A percentile compares a stretch with the other conserved stretches of the same genome.
phyloP scores from a whole-genome alignment of 2,329 filamentous ascomycete genomes.

The Akanthomyces dipterigenus region DNA sequence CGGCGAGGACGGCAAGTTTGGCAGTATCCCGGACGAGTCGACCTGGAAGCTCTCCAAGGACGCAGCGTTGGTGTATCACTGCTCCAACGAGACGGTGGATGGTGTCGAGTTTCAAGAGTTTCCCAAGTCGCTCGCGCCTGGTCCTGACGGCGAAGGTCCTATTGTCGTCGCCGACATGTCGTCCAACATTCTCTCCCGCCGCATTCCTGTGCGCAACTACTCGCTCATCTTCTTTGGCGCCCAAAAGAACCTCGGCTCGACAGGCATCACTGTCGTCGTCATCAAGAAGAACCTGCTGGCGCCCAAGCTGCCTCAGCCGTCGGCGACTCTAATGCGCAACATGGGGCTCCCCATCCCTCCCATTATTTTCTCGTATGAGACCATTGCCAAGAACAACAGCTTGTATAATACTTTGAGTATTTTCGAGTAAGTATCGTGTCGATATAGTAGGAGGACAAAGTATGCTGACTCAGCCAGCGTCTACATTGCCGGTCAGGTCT shows the following conservation, averaged over 20 bases:
- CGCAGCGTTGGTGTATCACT: conserved; percentile 76
- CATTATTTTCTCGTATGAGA: conserved; percentile 75
- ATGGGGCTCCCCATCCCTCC: conserved; percentile 74
- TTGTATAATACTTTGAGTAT: conserved; percentile 95
- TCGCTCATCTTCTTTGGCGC: conserved; percentile 85
- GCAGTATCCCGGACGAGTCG: conserved; percentile 69
- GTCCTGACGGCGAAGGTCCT: conserved; percentile 54
- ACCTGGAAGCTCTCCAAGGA: conserved; percentile 67
- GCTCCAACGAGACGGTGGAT: conserved; percentile 91
- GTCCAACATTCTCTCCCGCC: conserved; percentile 83
- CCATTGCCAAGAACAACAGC: conserved; percentile 85
- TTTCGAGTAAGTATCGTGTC: conserved; percentile 55
- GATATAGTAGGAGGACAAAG: not conserved
- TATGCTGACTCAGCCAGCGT: conserved; percentile 45
- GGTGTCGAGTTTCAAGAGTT: conserved; percentile 82
- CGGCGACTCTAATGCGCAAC: conserved; percentile 61
- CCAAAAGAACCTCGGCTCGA: conserved; percentile 86
- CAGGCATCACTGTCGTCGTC: conserved; percentile 81
- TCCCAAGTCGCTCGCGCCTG: conserved; percentile 56
- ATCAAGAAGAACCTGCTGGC: conserved; percentile 75
- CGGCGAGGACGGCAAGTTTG: conserved; percentile 69
- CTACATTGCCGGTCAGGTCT: conserved; percentile 83
- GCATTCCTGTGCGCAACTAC: conserved; percentile 71
- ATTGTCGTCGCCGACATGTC: conserved; percentile 90
- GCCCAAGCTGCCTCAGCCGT: conserved; percentile 57